Evolutionary conservation across 2,329 filamentous ascomycete genomes (phyloP).

Genomic region (Penicillium sp.): DNA sequence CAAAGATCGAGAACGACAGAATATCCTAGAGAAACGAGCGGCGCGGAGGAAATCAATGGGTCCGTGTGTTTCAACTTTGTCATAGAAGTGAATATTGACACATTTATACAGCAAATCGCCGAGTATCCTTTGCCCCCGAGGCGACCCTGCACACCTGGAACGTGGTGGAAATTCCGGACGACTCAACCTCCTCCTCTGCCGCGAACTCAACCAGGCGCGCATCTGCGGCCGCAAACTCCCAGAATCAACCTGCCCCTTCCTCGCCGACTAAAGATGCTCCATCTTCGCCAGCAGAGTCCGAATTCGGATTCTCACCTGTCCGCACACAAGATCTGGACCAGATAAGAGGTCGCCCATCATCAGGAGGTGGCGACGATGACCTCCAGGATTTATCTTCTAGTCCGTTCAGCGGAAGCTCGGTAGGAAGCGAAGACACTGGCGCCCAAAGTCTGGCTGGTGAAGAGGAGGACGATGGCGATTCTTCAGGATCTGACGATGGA

Average conservation of each 20-base stretch:
- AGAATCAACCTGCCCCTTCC: constrained; percentile 29
- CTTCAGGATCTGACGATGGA: constrained; percentile 50
- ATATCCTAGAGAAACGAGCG: constrained; percentile 70
- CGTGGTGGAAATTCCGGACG: constrained; percentile 82
- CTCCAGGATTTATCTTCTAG: constrained; percentile 72
- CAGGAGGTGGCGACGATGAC: constrained; percentile 52
- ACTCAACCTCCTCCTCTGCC: constrained; percentile 73
- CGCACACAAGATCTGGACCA: constrained; percentile 65
- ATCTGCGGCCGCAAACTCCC: constrained; percentile 55
- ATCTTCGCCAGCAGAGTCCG: constrained; percentile 61
- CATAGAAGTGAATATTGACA: constrained; percentile 14
- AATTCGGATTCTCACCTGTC: constrained; percentile 59
- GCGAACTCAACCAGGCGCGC: constrained; percentile 73
- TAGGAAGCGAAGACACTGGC: constrained; percentile 46
- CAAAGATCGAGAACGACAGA: constrained; percentile 56
- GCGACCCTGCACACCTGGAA: constrained; percentile 97
- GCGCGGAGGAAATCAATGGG: constrained; percentile 86
- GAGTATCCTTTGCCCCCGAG: constrained; percentile 95
- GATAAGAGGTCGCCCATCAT: constrained; percentile 44
- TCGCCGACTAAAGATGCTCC: constrained; percentile 56
- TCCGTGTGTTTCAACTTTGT: constrained; percentile 27
- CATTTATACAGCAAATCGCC: constrained; percentile 63
- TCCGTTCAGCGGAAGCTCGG: constrained; percentile 65
- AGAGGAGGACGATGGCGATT: constrained; percentile 43
- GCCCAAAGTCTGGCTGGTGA: constrained; percentile 39